Conservation (phyloP, 1,284 basidiomycete genomes). For the Austroboletus niveus region DNA sequence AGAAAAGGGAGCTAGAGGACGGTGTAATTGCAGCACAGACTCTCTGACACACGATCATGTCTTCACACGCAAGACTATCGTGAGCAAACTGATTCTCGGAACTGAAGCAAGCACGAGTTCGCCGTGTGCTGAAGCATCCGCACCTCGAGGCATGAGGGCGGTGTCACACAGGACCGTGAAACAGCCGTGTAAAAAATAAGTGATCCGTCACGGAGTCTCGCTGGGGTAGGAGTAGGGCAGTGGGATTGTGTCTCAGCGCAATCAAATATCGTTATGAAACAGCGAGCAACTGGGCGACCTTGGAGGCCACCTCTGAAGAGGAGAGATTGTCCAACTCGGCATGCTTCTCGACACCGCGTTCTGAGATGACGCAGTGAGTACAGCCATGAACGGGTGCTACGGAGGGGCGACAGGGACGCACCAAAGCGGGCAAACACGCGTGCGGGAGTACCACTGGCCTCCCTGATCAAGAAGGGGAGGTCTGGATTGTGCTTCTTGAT, state of each 20-base stretch:
- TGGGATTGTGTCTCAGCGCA: constrained; percentile 10
- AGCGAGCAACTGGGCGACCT: constrained; percentile 60
- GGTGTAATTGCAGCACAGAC: neutral
- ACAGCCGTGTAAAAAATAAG: neutral
- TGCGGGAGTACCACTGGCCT: constrained; percentile 87
- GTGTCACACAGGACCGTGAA: constrained; percentile 8
- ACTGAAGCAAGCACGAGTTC: constrained; percentile 16
- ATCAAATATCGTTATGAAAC: constrained; percentile 13
- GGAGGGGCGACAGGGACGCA: constrained; percentile 45
- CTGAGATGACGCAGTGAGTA: constrained; percentile 37
- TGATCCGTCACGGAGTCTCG: neutral
- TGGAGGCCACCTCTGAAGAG: constrained; percentile 66
- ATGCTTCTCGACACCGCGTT: constrained; percentile 77
- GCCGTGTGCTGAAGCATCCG: constrained; percentile 10
- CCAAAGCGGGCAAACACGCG: constrained; percentile 90
- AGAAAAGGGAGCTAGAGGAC: constrained; percentile 22
- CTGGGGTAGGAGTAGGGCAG: neutral
- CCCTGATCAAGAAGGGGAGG: constrained; percentile 85
- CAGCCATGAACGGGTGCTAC: constrained; percentile 8
- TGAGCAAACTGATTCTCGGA: constrained; percentile 4
- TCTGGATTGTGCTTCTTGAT: constrained; percentile 91
- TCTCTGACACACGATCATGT: neutral
- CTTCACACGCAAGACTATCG: neutral
- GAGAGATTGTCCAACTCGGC: constrained; percentile 79
- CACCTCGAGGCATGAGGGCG: constrained; percentile 23